Evolutionary conservation across 2,329 filamentous ascomycete genomes (phyloP), one percentile per base, ranked within the genome.

Genomic region (Trichoderma cornu-damae): DNA sequence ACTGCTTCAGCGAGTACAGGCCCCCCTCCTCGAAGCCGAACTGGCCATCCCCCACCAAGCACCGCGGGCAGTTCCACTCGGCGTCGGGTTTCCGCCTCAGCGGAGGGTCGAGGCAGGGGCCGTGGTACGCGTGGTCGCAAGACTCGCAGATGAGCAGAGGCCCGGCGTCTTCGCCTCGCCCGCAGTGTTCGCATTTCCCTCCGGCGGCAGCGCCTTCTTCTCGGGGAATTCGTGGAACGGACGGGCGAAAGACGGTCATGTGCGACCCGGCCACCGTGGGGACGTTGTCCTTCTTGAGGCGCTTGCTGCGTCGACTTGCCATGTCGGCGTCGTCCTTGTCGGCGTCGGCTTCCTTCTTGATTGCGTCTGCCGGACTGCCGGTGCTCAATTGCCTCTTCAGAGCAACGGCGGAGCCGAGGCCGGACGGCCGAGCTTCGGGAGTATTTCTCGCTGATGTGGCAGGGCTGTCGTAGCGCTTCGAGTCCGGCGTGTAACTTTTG

Each of bases 1-100:
- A 99, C 66, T 96, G 89, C 66, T 89, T 91, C 24, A 99, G 78
- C 0, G 94, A 99, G 72, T 99, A 99, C 20, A 96, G 82, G 3
- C 92, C 92, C 22, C 94, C 94, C 71, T 99, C 94, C 68, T 97
- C 93, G 61, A 99, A 99, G 0, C 94, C 94, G 66, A 96, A 99
- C 63, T 97, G 91, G 37, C 93, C 92, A 57, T 96, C 96, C 46
- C 94, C 94, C 22, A 99, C 94, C 24, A 99, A 82, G 69, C 94
- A 99, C 67, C 91, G 85, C 0, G 94, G 88, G 64, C 94, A 99
- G 69, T 97, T 93, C 94, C 94, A 99, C 67, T 97, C 94, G 6
- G 52, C 81, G 22, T 94, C 88, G 0, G 91, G 90, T 62, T 88
- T 84, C 7, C 81, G 77, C 64, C 87, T 88, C 42, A 96, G 75